A percentile compares a stretch with the other conserved stretches of the same genome.
These are phyloP conservation scores for Talaromyces sp. DNA, from an alignment of 2,329 filamentous ascomycete genomes.

Conservation along the genomic window DNA sequence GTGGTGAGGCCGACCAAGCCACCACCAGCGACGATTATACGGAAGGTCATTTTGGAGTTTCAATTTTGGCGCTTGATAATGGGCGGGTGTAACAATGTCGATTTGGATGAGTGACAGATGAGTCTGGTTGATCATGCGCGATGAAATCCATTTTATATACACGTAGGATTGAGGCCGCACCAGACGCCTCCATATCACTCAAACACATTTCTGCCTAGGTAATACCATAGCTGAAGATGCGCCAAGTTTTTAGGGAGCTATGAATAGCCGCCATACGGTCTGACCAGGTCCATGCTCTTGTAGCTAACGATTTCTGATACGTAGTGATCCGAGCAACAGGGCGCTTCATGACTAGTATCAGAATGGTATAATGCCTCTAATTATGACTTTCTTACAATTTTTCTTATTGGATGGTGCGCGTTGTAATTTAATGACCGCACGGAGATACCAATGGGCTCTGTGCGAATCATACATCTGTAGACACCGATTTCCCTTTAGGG, in stretches of 20 bases:
- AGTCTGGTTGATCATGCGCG: neutral
- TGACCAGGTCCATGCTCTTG: neutral
- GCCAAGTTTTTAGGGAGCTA: neutral
- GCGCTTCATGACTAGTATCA: neutral
- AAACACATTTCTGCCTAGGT: no score
- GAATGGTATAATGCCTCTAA: neutral
- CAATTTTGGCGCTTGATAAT: no score
- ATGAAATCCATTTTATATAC: neutral
- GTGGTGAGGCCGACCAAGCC: conserved; percentile 49
- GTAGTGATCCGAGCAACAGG: neutral
- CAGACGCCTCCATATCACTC: no score
- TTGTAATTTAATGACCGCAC: neutral
- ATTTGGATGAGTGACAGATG: neutral
- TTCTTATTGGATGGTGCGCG: neutral
- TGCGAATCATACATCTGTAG: no score
- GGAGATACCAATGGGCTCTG: neutral
- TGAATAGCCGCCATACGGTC: neutral
- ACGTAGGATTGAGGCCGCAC: neutral
- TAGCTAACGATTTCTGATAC: neutral
- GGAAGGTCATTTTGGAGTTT: conserved; percentile 15
- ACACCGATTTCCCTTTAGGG: no score
- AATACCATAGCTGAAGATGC: neutral
- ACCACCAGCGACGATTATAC: conserved; percentile 50
- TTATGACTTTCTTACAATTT: neutral
- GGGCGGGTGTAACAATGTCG: neutral